These are phyloP conservation scores for Populus alba DNA, from an alignment of 345 rosid genomes.

Conservation along the genomic window DNA sequence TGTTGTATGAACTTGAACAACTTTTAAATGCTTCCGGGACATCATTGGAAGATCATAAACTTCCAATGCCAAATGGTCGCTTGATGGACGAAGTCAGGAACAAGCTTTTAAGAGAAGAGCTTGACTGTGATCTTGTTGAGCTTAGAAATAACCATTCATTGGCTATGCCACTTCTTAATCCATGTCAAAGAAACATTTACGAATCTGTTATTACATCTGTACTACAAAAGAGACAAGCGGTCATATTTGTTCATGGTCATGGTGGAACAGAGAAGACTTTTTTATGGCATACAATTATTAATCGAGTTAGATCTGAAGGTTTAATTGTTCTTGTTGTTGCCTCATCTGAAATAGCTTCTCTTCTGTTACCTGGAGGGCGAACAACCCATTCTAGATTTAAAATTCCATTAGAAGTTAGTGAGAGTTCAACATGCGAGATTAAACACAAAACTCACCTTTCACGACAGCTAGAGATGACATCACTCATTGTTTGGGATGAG, in stretches of 20 bases:
- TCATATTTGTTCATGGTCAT: background rate
- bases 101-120: background rate
- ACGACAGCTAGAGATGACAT: background rate
- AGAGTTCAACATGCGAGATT: background rate
- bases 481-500: background rate
- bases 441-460: background rate
- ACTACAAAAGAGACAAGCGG: no score
- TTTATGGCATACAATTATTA: background rate
- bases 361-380: background rate
- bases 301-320: background rate
- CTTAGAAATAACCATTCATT: background rate
- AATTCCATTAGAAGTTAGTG: background rate
- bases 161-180: background rate
- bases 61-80: background rate
- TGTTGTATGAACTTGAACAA: background rate
- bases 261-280: background rate
- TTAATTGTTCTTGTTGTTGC: background rate
- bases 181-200: background rate
- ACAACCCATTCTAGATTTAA: background rate
- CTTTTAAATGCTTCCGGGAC: background rate
- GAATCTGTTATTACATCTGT: background rate
- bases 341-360: background rate
- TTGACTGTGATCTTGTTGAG: background rate
- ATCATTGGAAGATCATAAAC: background rate
- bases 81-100: background rate